Evolutionary conservation across 1,139 yeast species (phyloP), one percentile per base, ranked within the genome.

Genomic region (Taphrina flavorubra): DNA sequence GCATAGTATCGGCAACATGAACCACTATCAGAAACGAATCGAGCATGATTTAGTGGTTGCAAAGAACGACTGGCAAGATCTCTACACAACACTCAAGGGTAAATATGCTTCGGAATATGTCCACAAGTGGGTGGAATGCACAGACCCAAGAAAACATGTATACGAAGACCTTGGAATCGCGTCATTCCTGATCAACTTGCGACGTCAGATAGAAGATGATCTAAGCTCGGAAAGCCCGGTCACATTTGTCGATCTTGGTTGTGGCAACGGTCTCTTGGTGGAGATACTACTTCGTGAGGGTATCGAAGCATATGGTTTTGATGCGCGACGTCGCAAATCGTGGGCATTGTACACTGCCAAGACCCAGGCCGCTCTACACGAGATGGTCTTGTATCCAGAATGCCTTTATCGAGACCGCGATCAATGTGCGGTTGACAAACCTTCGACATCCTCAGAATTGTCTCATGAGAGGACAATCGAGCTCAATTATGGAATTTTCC

Each of bases 111-210:
- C 87, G 53, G 79, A 81, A 25, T 79, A 92, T 68, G 92, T 92
- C n/a, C 89, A 87, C 51, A 84, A 83, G 73, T 94, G 99, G 99
- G 86, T 83, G 25, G 99, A 94, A 78, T 87, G 88, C 58, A 94
- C 99, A 1, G 97, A 94, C 77, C 98, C 98, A 0, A 85, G 87
- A 74, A 94, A 94, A 77, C 99, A 94, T 78, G 98, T 92, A 0
- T 94, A 92, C 79, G 99, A 94, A 80, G 99, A 94, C 76, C 84
- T 94, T 69, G 96, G 97, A 1, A 92, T 94, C 73, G 98, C 98
- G 0, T 97, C 98, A 0, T 94, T 92, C 74, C 81, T 94, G 70
- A 89, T 92, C n/a, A 97, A 90, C 77, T 82, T 90, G 51, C 80
- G 83, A 59, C 84, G 85, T 69, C 63, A 58, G 89, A 87, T 73